Evolutionary conservation across 2,329 filamentous ascomycete genomes (phyloP), one percentile per base, ranked within the genome.

Genomic region (Cercospora citrullina): DNA sequence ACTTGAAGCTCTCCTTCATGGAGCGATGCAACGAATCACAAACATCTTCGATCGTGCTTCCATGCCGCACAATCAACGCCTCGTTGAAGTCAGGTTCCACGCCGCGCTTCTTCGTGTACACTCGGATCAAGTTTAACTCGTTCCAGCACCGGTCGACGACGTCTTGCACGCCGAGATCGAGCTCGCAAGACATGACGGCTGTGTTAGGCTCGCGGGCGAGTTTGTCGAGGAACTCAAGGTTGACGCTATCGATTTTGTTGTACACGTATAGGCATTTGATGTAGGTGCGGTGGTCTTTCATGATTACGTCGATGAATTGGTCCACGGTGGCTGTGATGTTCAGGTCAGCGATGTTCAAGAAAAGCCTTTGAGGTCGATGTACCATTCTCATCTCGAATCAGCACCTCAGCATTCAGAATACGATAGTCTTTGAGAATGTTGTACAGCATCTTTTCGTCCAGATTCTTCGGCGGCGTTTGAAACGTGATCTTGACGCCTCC

Each of bases 401-500:
- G 87, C 0, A 99, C 94, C 80, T 99, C 95, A 81, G 91, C 95
- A 84, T 99, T 99, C 68, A 99, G 87, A 75, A 99, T 93, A 84
- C 97, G 97, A 88, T 99, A 99, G 85, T 99, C 95, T 73, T 93
- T 91, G 61, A 99, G 86, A 77, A 99, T 97, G 83, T 97, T 97
- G 85, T 90, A 96, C 68, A 99, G 86, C 92, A 99, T 97, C 83
- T 96, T 97, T 80, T 99, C 94, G 80, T 99, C 95, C 67, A 99
- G 84, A 68, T 91, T 83, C 80, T 98, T 98, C 4, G 95, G 94
- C 2, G 95, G 91, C 4, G 88, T 82, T 76, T 93, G 90, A 82
- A 99, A 99, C 16, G 92, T 98, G 78, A 99, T 97, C 81, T 99
- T 99, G 92, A 99, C 95, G 68, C 96, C 95, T 66, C 95, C 95